Evolutionary conservation across 331 rosid genomes (phyloP).

Genomic region (Rhamnella rubrinervis): DNA sequence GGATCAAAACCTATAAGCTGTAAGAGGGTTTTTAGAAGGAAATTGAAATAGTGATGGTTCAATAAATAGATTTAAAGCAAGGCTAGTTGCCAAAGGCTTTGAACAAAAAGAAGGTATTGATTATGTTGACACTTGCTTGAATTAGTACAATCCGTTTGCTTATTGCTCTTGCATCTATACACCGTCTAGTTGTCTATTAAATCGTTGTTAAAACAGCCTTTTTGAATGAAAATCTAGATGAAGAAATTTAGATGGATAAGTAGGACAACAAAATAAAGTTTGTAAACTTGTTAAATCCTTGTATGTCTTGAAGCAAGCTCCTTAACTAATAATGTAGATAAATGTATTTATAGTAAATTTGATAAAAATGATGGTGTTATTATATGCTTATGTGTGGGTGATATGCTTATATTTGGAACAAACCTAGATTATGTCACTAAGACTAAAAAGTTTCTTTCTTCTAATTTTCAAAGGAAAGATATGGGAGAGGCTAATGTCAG

Average conservation of each 20-base stretch:
- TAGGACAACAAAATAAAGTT: background rate
- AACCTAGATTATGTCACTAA: background rate
- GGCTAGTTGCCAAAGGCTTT: background rate
- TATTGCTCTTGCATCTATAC: background rate
- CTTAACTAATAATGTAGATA: background rate
- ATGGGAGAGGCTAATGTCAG: background rate
- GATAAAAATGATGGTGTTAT: background rate
- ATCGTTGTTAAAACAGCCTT: background rate
- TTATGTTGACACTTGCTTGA: background rate
- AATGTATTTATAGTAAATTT: background rate
- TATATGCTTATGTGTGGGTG: background rate
- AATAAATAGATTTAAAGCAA: background rate
- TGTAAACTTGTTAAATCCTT: background rate
- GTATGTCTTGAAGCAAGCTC: background rate
- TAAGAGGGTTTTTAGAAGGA: background rate
- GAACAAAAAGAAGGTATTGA: background rate
- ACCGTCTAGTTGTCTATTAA: background rate
- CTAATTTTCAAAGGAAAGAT: background rate
- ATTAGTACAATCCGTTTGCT: background rate
- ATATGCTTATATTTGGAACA: constrained; percentile 1
- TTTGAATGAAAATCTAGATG: background rate
- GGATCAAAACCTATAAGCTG: background rate
- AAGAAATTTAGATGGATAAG: background rate
- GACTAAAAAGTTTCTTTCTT: background rate
- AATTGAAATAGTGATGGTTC: background rate